These are phyloP conservation scores for Flaveria brownii DNA, from an alignment of 129 eudicot species.

Conservation along the genomic window DNA sequence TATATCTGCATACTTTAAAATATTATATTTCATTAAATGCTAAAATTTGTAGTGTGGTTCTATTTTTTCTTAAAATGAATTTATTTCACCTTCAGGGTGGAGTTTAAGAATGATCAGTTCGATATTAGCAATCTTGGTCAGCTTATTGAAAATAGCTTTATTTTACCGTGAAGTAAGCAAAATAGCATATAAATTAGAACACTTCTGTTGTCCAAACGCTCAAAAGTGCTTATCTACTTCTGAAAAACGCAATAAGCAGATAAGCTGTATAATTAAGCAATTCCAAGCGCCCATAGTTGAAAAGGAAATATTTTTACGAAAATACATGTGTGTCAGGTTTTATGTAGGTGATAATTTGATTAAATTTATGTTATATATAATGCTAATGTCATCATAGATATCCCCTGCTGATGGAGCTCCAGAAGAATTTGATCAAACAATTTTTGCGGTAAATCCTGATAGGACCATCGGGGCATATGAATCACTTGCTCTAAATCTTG, in stretches of 20 bases:
- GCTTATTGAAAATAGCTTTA: no score
- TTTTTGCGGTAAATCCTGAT: slow-evolving; percentile 60
- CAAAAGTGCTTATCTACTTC: no score
- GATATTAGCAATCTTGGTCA: no score
- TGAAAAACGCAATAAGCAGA: no score
- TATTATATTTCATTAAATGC: neutral
- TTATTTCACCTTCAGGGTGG: neutral
- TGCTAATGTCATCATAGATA: slow-evolving; percentile 48
- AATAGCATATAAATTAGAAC: no score
- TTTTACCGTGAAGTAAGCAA: no score
- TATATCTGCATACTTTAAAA: neutral
- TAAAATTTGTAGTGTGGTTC: neutral
- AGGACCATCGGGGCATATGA: slow-evolving; percentile 69
- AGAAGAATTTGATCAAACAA: slow-evolving; percentile 94
- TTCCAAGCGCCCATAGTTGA: no score
- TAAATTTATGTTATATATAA: neutral
- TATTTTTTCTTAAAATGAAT: neutral
- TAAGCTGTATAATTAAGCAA: no score
- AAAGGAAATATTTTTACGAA: neutral
- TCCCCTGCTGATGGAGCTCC: slow-evolving; percentile 96
- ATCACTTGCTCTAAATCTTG: slow-evolving; percentile 71
- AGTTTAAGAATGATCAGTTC: neutral
- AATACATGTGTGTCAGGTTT: neutral
- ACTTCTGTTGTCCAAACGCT: no score
- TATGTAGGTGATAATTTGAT: neutral